Evolutionary conservation across 1,139 yeast genomes (phyloP), one percentile per base, ranked within the genome.

Genomic region (Kodamaea alishanica): DNA sequence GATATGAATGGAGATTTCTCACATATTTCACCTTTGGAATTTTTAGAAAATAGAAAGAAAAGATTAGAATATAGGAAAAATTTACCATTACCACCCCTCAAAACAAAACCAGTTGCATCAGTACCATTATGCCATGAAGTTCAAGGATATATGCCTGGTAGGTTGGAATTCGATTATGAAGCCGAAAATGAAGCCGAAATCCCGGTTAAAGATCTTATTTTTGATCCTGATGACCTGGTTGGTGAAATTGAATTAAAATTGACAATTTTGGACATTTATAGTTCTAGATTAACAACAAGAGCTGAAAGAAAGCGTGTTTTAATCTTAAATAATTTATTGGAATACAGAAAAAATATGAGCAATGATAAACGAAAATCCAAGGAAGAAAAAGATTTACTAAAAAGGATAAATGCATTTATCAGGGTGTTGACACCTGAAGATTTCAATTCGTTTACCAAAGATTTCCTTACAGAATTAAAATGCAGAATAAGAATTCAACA

Each of bases 61-160:
- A 67, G 98, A 43, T 68, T 92, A 34, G 96, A 89, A 46, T 30
- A 38, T 24, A 72, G 90, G 41, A 66, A 61, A 47, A 84, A 79
- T 46, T 71, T 78, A 48, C 88, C 89, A 24, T 60, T 79, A 45
- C 89, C 90, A 8, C 77, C 77, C 10, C 92, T 95, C 20, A 89
- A 90, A 40, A 79, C 83, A 41, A 90, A 89, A 58, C 88, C 95
- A 1, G 82, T 85, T 36, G 90, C 97, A 0, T 87, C 96, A 8
- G 95, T 86, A 6, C 99, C 99, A 0, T 75, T 94, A 38, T 90
- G 97, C 65, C 97, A 94, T 57, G 97, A 94, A 55, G 80, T 92
- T 45, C 97, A 92, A 61, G 97, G 97, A 3, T 92, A 83, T 59
- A 92, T 94, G 99, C 99, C 99, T 28, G 99, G 98, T 34, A 78